A percentile compares a stretch with the other conserved stretches of the same genome.
Evolutionary conservation across 1,284 basidiomycete species (phyloP).

Genomic region (Leccinum pachyderme): DNA sequence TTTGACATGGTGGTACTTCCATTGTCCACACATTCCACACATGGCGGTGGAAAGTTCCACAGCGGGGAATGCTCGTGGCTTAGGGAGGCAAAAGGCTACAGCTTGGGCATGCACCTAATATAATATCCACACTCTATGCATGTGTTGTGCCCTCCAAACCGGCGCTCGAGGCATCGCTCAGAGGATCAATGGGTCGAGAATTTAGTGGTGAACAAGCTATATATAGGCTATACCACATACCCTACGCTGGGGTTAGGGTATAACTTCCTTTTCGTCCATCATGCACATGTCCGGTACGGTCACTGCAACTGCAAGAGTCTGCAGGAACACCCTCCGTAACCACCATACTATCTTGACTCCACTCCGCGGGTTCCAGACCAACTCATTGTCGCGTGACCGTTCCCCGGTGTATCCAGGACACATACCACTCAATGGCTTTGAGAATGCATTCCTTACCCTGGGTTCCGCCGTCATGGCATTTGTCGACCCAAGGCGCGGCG

Average conservation of each 20-base stretch:
- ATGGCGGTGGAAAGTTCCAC: conserved; percentile 22
- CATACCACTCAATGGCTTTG: conserved; percentile 77
- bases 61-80: conserved; percentile 12
- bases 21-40: conserved; percentile 27
- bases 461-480: conserved; percentile 88
- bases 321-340: background rate
- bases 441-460: conserved; percentile 82
- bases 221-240: background rate
- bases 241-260: conserved; percentile 19
- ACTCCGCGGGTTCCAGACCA: conserved; percentile 14
- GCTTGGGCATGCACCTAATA: conserved; percentile 3
- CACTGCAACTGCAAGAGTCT: background rate
- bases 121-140: background rate
- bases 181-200: background rate
- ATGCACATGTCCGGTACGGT: background rate
- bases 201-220: background rate
- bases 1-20: conserved; percentile 25
- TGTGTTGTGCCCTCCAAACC: background rate
- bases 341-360: background rate
- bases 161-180: background rate
- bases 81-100: conserved; percentile 8
- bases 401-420: conserved; percentile 69
- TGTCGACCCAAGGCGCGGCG: conserved; percentile 80
- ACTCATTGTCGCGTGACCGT: conserved; percentile 16
- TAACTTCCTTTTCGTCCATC: background rate